These are phyloP conservation scores for Elsinoe perseae DNA, from an alignment of 2,329 filamentous ascomycete species.

Conservation along the genomic window DNA sequence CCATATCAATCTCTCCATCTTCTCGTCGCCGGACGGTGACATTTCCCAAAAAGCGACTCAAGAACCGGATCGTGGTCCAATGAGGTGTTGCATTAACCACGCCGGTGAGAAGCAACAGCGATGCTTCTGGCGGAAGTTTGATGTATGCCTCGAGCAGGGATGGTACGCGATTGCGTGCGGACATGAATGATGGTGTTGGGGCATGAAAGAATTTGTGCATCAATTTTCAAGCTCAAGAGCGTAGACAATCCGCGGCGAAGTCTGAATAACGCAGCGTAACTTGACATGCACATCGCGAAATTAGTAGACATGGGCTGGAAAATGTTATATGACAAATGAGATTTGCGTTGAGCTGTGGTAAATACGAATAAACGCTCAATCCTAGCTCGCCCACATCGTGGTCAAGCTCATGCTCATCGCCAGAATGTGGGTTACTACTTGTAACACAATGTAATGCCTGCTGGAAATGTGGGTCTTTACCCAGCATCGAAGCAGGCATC, in stretches of 20 bases:
- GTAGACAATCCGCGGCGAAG: not conserved
- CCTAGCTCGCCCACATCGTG: not conserved
- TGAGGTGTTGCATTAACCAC: constrained; percentile 48
- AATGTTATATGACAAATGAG: not conserved
- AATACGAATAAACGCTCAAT: not conserved
- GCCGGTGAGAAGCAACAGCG: constrained; percentile 59
- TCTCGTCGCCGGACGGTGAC: constrained; percentile 22
- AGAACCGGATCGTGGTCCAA: constrained; percentile 49
- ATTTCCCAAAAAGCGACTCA: constrained; percentile 39
- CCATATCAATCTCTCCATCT: too few relatives aligned
- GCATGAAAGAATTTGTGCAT: not conserved
- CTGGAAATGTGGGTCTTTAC: too few relatives aligned
- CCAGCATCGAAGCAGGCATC: too few relatives aligned
- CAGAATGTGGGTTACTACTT: too few relatives aligned
- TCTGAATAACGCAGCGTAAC: too few relatives aligned
- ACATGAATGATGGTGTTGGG: constrained; percentile 24
- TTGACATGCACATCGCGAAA: too few relatives aligned
- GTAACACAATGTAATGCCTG: too few relatives aligned
- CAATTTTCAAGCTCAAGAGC: not conserved
- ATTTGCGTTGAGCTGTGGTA: not conserved
- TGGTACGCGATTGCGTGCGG: constrained; percentile 45
- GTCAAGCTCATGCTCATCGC: too few relatives aligned
- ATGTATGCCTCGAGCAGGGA: constrained; percentile 59
- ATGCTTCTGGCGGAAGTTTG: constrained; percentile 48
- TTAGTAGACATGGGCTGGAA: too few relatives aligned